Percentiles rank a stretch among this genome's conserved stretches.
Conservation (phyloP, 2,329 filamentous ascomycete genomes). For the Penicillium aurantiogriseum region DNA sequence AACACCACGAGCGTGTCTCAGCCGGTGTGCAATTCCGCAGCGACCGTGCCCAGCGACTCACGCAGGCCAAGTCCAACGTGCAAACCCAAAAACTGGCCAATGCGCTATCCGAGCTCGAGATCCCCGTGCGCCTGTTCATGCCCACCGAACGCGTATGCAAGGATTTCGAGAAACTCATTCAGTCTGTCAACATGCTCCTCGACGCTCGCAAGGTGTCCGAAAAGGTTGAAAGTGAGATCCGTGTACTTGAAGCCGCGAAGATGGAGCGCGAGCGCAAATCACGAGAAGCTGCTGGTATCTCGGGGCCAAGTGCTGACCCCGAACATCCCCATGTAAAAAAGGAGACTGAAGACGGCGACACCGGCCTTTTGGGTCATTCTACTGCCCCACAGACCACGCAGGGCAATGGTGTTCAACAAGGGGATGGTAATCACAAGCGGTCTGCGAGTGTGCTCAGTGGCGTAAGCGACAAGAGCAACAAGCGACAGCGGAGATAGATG, state of each 20-base stretch:
- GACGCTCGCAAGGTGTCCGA: slow-evolving; percentile 49
- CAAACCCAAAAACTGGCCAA: slow-evolving; percentile 50
- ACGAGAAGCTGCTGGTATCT: slow-evolving; percentile 26
- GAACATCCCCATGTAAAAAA: slow-evolving; percentile 36
- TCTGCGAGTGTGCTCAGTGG: slow-evolving; percentile 79
- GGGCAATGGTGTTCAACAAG: slow-evolving; percentile 3
- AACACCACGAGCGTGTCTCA: slow-evolving; percentile 78
- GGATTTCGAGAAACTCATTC: slow-evolving; percentile 50
- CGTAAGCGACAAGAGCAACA: slow-evolving; percentile 60
- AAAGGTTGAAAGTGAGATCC: slow-evolving; percentile 50
- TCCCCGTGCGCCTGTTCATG: slow-evolving; percentile 49
- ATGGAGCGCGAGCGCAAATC: slow-evolving; percentile 41
- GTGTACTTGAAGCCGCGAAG: slow-evolving; percentile 45
- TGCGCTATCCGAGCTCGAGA: slow-evolving; percentile 48
- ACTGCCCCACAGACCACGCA: slow-evolving; percentile 14
- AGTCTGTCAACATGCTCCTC: slow-evolving; percentile 47
- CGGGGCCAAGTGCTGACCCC: slow-evolving; percentile 4
- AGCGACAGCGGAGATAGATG: slow-evolving; percentile 48
- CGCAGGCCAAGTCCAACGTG: slow-evolving; percentile 51
- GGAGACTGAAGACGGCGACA: slow-evolving; percentile 32
- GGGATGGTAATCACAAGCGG: slow-evolving; percentile 60
- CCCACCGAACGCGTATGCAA: slow-evolving; percentile 51
- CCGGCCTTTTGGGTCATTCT: slow-evolving; percentile 14
- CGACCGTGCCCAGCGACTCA: slow-evolving; percentile 50
- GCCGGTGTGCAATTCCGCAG: slow-evolving; percentile 88